These are phyloP conservation scores for Fusarium neocosmosporiellum DNA, from an alignment of 2,329 filamentous ascomycete species.

Conservation along the genomic window DNA sequence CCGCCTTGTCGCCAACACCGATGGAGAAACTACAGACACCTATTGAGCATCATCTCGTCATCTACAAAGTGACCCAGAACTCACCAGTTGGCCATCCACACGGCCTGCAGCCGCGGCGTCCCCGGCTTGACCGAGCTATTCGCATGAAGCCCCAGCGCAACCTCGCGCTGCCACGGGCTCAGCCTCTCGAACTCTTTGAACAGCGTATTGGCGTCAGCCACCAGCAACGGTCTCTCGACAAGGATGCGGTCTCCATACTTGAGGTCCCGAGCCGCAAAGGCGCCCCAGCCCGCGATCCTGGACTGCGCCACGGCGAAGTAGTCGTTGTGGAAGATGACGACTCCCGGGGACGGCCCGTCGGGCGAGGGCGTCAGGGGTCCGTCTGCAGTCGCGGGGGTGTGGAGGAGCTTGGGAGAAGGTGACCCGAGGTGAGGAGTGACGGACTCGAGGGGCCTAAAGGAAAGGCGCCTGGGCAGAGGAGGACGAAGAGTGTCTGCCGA, in stretches of 20 bases:
- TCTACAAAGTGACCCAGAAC: constrained; percentile 21
- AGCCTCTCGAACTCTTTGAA: constrained; percentile 52
- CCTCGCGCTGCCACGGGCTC: constrained; percentile 39
- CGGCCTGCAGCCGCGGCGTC: constrained; percentile 47
- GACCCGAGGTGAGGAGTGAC: neutral
- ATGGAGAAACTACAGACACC: constrained; percentile 43
- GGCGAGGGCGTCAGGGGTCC: constrained; percentile 5
- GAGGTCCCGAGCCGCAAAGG: constrained; percentile 57
- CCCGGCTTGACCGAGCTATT: constrained; percentile 46
- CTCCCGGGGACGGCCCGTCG: neutral
- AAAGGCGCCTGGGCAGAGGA: constrained; percentile 9
- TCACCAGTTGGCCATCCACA: constrained; percentile 62
- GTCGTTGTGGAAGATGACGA: constrained; percentile 50
- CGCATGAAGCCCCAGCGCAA: constrained; percentile 54
- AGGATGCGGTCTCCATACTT: constrained; percentile 54
- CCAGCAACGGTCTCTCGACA: constrained; percentile 57
- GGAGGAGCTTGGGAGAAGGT: neutral
- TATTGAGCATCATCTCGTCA: neutral
- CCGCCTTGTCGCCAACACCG: constrained; percentile 43
- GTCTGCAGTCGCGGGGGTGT: neutral
- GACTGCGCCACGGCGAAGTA: constrained; percentile 56
- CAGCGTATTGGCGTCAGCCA: constrained; percentile 43
- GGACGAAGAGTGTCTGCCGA: constrained; percentile 13
- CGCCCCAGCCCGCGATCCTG: constrained; percentile 57
- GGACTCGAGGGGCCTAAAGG: constrained; percentile 20